Percentiles rank a stretch among this genome's conserved stretches.
Evolutionary conservation across 306 rosid species (phyloP).

Genomic region (Trifolium subterraneum): DNA sequence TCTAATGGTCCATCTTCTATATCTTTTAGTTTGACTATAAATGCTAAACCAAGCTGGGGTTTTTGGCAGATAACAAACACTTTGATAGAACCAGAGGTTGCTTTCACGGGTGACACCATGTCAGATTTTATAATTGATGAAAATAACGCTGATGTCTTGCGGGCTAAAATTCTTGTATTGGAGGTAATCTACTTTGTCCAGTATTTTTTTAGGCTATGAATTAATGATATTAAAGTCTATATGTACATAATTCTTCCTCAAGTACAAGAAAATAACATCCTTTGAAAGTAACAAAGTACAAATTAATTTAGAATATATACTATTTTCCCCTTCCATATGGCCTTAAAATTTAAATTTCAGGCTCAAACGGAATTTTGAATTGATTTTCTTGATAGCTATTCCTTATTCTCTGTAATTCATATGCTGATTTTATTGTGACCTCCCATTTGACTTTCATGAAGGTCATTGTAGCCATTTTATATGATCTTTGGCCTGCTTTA

Average conservation of each 20-base stretch:
- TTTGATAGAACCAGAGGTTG: slow-evolving; percentile 75
- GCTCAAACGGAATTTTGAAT: slow-evolving; percentile 4
- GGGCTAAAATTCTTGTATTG: slow-evolving; percentile 81
- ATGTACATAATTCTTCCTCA: slow-evolving; percentile 17
- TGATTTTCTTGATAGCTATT: not conserved
- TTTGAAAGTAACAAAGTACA: not conserved
- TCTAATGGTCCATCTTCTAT: not conserved
- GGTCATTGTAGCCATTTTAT: too few species aligned
- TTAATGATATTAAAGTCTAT: slow-evolving; percentile 1
- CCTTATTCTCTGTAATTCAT: not conserved
- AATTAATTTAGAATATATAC: not conserved
- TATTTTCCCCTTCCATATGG: not conserved
- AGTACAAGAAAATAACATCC: slow-evolving; percentile 1
- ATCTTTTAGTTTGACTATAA: slow-evolving; percentile 17
- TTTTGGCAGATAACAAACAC: slow-evolving; percentile 80
- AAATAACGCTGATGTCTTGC: slow-evolving; percentile 68
- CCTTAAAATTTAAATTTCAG: slow-evolving; percentile 5
- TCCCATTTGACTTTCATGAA: too few species aligned
- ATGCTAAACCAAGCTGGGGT: slow-evolving; percentile 33
- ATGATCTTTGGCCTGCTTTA: not conserved
- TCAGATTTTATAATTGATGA: slow-evolving; percentile 27
- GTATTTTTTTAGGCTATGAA: slow-evolving; percentile 1
- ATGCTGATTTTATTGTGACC: not conserved
- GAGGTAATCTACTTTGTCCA: slow-evolving; percentile 62
- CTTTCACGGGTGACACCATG: slow-evolving; percentile 94